Percentiles rank a stretch among this genome's conserved stretches.
Evolutionary conservation across 331 rosid genomes (phyloP).

Genomic region (Pyracantha coccinea): DNA sequence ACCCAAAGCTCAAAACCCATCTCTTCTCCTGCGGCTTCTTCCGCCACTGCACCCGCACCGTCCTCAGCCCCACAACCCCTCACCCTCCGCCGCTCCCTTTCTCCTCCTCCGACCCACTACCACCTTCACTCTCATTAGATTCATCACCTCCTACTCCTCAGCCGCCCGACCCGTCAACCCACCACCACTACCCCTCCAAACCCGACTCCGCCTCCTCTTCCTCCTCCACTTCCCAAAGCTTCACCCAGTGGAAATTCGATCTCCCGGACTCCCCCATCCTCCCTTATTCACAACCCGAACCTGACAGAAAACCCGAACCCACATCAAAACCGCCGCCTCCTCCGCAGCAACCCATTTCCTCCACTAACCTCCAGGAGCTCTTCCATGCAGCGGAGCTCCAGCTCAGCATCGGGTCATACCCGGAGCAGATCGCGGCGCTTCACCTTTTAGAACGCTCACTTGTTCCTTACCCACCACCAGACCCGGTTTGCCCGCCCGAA

Average conservation of each 20-base stretch:
- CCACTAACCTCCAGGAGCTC: slow-evolving; percentile 53
- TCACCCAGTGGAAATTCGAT: slow-evolving; percentile 95
- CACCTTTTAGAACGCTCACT: slow-evolving; percentile 77
- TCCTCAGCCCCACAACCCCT: slow-evolving; percentile 68
- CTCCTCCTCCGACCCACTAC: slow-evolving; percentile 11
- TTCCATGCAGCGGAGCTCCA: slow-evolving; percentile 73
- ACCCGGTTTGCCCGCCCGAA: slow-evolving; percentile 71
- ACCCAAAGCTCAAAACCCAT: slow-evolving; percentile 86
- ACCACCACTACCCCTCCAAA: slow-evolving; percentile 6
- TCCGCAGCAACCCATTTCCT: slow-evolving; percentile 14
- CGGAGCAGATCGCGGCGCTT: slow-evolving; percentile 49
- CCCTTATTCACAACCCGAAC: slow-evolving; percentile 1
- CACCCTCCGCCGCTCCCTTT: slow-evolving; percentile 34
- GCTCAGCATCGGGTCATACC: slow-evolving; percentile 41
- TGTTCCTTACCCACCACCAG: slow-evolving; percentile 65
- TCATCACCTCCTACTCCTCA: background rate
- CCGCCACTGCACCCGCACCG: slow-evolving; percentile 82
- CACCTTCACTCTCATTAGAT: slow-evolving; percentile 4
- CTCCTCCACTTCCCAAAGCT: slow-evolving; percentile 88
- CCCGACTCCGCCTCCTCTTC: slow-evolving; percentile 67
- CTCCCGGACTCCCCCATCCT: slow-evolving; percentile 18
- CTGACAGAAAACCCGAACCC: slow-evolving; percentile 1
- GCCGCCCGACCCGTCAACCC: background rate
- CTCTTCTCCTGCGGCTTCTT: slow-evolving; percentile 90
- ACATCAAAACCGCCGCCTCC: slow-evolving; percentile 4